These are phyloP conservation scores for Dendrostoma leiphaemia DNA, from an alignment of 2,329 filamentous ascomycete genomes.

Conservation along the genomic window DNA sequence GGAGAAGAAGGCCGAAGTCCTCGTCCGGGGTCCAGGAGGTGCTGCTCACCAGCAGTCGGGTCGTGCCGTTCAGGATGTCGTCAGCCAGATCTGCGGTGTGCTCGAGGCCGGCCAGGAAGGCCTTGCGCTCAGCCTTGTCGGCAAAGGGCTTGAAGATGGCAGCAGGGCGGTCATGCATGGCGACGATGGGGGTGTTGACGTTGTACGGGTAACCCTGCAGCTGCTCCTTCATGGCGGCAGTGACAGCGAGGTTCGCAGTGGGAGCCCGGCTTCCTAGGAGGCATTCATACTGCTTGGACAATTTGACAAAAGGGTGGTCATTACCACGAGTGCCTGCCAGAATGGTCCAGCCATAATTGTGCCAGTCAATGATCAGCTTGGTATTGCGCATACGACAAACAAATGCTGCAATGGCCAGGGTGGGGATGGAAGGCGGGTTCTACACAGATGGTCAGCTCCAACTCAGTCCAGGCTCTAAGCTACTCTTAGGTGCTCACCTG, in stretches of 20 bases:
- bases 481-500: no score
- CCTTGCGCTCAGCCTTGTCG: conserved; percentile 41
- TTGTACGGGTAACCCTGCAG: conserved; percentile 63
- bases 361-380: conserved; percentile 89
- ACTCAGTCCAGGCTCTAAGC: neutral
- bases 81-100: conserved; percentile 61
- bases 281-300: conserved; percentile 78
- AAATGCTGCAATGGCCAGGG: conserved; percentile 71
- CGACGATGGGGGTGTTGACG: conserved; percentile 62
- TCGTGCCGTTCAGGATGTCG: conserved; percentile 55
- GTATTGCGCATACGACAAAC: conserved; percentile 77
- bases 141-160: conserved; percentile 73
- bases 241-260: conserved; percentile 80
- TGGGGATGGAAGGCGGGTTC: conserved; percentile 95
- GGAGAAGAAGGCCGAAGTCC: conserved; percentile 85
- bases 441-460: conserved; percentile 35
- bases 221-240: conserved; percentile 79
- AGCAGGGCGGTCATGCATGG: conserved; percentile 85
- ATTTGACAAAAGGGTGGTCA: conserved; percentile 69
- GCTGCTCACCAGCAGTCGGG: conserved; percentile 79
- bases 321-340: conserved; percentile 61
- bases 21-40: conserved; percentile 98
- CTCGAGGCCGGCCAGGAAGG: conserved; percentile 64
- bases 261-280: conserved; percentile 66
- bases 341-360: conserved; percentile 97